Conservation (phyloP, 495 filamentous ascomycete species). For the Parachaetomium inaequale region DNA sequence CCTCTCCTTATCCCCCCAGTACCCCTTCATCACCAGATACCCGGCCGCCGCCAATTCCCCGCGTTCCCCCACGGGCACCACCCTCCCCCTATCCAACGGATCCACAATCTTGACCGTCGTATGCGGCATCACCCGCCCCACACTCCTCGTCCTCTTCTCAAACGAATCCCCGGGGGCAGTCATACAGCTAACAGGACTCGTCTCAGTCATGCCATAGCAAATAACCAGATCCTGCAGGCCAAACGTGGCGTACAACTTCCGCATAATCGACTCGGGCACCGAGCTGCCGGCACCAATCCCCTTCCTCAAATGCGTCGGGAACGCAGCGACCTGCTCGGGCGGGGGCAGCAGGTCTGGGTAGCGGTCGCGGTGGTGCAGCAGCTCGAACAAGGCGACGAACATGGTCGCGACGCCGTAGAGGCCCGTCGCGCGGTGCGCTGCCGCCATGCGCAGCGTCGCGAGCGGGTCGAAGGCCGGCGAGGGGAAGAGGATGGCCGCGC, state of each 20-base stretch:
- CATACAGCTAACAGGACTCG: constrained; percentile 87
- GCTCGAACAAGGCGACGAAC: constrained; percentile 83
- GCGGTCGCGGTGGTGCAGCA: constrained; percentile 62
- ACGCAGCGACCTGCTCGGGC: constrained; percentile 45
- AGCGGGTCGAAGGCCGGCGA: constrained; percentile 80
- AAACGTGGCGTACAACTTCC: constrained; percentile 65
- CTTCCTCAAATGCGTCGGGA: constrained; percentile 65
- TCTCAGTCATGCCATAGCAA: constrained; percentile 99
- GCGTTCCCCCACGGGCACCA: constrained; percentile 59
- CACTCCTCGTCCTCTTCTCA: constrained; percentile 69
- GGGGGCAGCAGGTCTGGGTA: constrained; percentile 32
- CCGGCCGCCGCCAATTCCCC: constrained; percentile 84
- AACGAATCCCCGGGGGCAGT: constrained; percentile 79
- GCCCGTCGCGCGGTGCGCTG: constrained; percentile 74
- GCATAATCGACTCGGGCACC: constrained; percentile 82
- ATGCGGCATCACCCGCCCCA: constrained; percentile 78
- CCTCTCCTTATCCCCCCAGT: constrained; percentile 68
- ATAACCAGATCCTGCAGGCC: constrained; percentile 86
- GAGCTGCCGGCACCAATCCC: constrained; percentile 89
- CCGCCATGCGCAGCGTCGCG: constrained; percentile 65
- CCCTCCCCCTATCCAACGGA: constrained; percentile 49
- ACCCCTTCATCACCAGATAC: constrained; percentile 87
- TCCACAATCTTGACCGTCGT: constrained; percentile 74
- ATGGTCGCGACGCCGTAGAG: constrained; percentile 95
- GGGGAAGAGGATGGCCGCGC: constrained; percentile 79